A percentile compares a stretch with the other conserved stretches of the same genome.
These are phyloP conservation scores for Ogataea glucozyma DNA, from an alignment of 805 yeast genomes.

Conservation along the genomic window DNA sequence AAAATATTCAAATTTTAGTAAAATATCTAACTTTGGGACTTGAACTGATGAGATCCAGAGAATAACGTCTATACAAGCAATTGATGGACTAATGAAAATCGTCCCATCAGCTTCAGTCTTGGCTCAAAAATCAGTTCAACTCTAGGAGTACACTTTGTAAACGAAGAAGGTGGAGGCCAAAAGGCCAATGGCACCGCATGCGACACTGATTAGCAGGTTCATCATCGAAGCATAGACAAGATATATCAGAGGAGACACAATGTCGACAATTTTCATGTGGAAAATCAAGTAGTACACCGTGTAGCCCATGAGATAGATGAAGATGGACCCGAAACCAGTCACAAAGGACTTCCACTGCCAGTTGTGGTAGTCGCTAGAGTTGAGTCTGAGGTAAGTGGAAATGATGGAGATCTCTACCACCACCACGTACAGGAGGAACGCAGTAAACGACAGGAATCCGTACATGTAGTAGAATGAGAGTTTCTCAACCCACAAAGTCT, in stretches of 20 bases:
- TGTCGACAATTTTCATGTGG: slow-evolving; percentile 61
- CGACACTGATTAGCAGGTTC: slow-evolving; percentile 60
- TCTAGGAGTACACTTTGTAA: slow-evolving; percentile 54
- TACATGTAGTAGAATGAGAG: slow-evolving; percentile 77
- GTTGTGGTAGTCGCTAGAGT: slow-evolving; percentile 47
- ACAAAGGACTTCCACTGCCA: slow-evolving; percentile 88
- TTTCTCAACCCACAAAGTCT: slow-evolving; percentile 78
- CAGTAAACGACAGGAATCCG: slow-evolving; percentile 70
- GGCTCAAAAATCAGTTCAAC: no score
- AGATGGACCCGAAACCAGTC: slow-evolving; percentile 67
- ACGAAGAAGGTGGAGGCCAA: slow-evolving; percentile 67
- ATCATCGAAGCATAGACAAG: slow-evolving; percentile 70
- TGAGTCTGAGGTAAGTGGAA: slow-evolving; percentile 62
- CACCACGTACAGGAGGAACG: slow-evolving; percentile 57
- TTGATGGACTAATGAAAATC: no score
- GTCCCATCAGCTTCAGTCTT: no score
- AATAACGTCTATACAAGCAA: no score
- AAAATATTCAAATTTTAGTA: no score
- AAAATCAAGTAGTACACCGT: slow-evolving; percentile 64
- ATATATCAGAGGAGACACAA: slow-evolving; percentile 66
- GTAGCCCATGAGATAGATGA: slow-evolving; percentile 67
- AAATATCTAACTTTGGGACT: background rate
- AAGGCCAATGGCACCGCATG: slow-evolving; percentile 76
- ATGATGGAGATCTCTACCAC: slow-evolving; percentile 73
- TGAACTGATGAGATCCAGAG: no score